These are phyloP conservation scores for Vararia minispora DNA, from an alignment of 768 basidiomycete genomes.

Conservation along the genomic window DNA sequence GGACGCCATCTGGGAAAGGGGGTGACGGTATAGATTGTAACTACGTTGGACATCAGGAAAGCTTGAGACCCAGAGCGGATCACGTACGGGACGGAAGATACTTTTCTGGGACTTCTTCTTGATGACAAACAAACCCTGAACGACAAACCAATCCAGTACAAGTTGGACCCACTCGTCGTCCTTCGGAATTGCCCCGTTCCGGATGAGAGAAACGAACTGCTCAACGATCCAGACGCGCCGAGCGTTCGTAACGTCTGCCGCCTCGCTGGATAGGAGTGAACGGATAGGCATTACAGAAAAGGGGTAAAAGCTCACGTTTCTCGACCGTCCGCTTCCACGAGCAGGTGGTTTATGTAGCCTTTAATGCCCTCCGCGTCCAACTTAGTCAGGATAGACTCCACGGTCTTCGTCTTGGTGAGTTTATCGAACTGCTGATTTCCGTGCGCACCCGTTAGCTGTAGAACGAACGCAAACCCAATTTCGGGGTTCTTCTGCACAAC, in stretches of 20 bases:
- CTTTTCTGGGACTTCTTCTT: conserved; percentile 66
- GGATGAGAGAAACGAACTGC: conserved; percentile 68
- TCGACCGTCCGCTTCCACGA: conserved; percentile 53
- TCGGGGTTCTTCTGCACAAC: conserved; percentile 68
- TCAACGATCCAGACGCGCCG: conserved; percentile 78
- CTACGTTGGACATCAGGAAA: conserved; percentile 25
- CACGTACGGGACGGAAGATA: conserved; percentile 45
- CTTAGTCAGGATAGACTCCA: conserved; percentile 70
- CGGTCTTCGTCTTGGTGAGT: conserved; percentile 85
- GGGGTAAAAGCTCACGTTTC: no score
- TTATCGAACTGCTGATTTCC: conserved; percentile 86
- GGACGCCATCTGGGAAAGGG: conserved; percentile 62
- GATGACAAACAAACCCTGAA: conserved; percentile 73
- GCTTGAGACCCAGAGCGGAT: conserved; percentile 1
- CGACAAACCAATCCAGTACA: conserved; percentile 70
- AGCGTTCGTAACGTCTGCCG: conserved; percentile 36
- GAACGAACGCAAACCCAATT: conserved; percentile 74
- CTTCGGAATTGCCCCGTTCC: conserved; percentile 72
- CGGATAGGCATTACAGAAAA: no score
- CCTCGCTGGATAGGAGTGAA: conserved; percentile 27
- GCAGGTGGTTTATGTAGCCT: conserved; percentile 63
- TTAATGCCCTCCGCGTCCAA: conserved; percentile 68
- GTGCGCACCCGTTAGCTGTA: conserved; percentile 74
- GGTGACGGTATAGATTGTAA: conserved; percentile 52
- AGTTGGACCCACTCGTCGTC: conserved; percentile 65